Evolutionary conservation across 2,329 filamentous ascomycete species (phyloP), one percentile per base, ranked within the genome.

Genomic region (Epichloe elymi): DNA sequence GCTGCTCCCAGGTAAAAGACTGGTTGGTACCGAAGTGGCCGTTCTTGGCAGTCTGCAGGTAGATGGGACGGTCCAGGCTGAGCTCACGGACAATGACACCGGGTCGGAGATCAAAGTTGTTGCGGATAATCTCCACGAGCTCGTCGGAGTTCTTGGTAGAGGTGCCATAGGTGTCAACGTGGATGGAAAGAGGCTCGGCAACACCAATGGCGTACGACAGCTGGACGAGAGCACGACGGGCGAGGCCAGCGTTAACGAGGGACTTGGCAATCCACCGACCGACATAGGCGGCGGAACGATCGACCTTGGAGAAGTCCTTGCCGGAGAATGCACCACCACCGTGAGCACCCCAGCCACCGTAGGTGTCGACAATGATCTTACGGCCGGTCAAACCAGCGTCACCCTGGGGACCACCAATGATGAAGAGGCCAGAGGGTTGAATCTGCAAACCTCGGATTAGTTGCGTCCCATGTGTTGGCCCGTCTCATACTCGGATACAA

Each of bases 261-360:
- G 93, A 98, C 82, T 98, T 98, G 75, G 93, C 93, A 71, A 98
- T 90, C 93, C 93, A 98, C 70, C 93, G 89, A 61, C 81, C 90
- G 62, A 97, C 83, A 77, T 98, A 98, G 66, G 93, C 93, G 60
- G 93, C 93, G 50, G 93, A 97, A 64, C 93, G 88, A 70, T 98
- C 93, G 74, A 98, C 93, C 83, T 98, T 98, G 81, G 89, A 96
- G 83, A 96, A 98, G 73, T 98, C 93, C 85, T 98, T 98, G 67
- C 93, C 93, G 65, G 93, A 97, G 86, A 98, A 98, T 72, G 93
- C 93, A 85, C 93, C 93, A 79, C 93, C 93, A 80, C 93, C 93
- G 80, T 98, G 93, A 63, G 93, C 93, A 76, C 93, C 93, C 93
- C 93, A 97, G 66, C 93, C 93, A 78, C 93, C 93, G 77, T 98